A percentile compares a stretch with the other conserved stretches of the same genome.
Conservation (phyloP, 345 rosid species). For the Linum trigynum region DNA sequence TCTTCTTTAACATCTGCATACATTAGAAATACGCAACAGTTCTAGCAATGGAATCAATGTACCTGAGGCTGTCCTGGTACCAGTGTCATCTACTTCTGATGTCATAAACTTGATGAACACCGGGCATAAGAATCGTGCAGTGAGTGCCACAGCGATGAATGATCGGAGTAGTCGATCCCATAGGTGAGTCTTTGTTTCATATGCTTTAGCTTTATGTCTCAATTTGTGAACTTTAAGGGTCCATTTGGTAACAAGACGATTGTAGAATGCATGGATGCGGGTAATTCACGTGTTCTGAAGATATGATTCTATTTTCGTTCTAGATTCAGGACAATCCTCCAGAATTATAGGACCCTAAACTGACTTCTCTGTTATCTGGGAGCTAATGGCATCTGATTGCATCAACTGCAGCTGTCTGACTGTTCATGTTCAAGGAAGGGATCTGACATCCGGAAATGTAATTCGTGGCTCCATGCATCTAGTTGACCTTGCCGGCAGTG, state of each 20-base stretch:
- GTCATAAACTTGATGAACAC: constrained; percentile 23
- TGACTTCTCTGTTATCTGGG: neutral
- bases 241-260: too few relatives aligned
- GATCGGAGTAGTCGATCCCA: constrained; percentile 31
- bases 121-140: constrained; percentile 26
- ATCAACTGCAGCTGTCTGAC: constrained; percentile 24
- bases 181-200: constrained; percentile 8
- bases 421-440: constrained; percentile 28
- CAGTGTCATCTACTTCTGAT: constrained; percentile 22
- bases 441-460: constrained; percentile 21
- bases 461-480: constrained; percentile 29
- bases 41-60: constrained; percentile 28
- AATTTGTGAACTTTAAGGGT: too few relatives aligned
- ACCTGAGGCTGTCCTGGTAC: constrained; percentile 21
- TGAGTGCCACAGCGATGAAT: constrained; percentile 27
- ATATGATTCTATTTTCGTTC: too few relatives aligned
- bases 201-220: neutral
- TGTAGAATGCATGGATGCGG: too few relatives aligned
- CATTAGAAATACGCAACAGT: constrained; percentile 28
- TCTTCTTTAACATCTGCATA: constrained; percentile 18
- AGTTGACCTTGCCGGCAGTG: constrained; percentile 31
- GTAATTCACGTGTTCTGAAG: too few relatives aligned
- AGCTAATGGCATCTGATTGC: neutral
- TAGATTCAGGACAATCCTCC: too few relatives aligned
- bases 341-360: too few relatives aligned